These are phyloP conservation scores for Bimuria novae-zelandiae DNA, from an alignment of 2,329 filamentous ascomycete genomes.

Conservation along the genomic window DNA sequence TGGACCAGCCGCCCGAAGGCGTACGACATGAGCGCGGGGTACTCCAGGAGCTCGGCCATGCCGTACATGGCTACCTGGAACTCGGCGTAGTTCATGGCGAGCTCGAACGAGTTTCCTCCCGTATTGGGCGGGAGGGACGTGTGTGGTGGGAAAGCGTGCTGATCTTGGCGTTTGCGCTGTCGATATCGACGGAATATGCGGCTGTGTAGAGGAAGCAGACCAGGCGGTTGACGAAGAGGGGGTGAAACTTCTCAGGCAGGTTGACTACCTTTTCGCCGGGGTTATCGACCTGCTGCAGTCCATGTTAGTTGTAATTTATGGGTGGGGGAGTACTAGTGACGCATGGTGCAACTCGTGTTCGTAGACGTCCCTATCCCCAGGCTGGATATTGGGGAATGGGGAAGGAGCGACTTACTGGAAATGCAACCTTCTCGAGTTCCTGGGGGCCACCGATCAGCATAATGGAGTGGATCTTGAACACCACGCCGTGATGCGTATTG, in stretches of 20 bases:
- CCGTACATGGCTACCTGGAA: constrained; percentile 17
- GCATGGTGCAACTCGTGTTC: too few relatives aligned
- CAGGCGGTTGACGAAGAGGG: constrained; percentile 15
- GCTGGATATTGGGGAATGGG: neutral
- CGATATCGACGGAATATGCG: constrained; percentile 12
- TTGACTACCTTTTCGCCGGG: neutral
- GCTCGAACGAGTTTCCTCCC: constrained; percentile 1
- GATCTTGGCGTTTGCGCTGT: neutral
- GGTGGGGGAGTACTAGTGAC: too few relatives aligned
- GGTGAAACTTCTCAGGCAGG: constrained; percentile 11
- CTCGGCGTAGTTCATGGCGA: neutral
- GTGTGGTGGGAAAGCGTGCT: constrained; percentile 8
- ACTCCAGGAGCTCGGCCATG: constrained; percentile 14
- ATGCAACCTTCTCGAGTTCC: constrained; percentile 12
- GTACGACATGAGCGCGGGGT: constrained; percentile 8
- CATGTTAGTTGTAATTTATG: too few relatives aligned
- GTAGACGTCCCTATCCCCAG: too few relatives aligned
- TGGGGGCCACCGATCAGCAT: constrained; percentile 20
- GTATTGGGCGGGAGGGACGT: neutral
- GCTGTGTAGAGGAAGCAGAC: constrained; percentile 21
- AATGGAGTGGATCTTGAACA: constrained; percentile 18
- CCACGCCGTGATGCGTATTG: constrained; percentile 10
- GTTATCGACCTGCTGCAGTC: neutral
- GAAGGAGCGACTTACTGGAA: constrained; percentile 11
- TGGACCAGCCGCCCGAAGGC: constrained; percentile 6